Evolutionary conservation across 768 basidiomycete species (phyloP).

Genomic region (Russula vinacea): DNA sequence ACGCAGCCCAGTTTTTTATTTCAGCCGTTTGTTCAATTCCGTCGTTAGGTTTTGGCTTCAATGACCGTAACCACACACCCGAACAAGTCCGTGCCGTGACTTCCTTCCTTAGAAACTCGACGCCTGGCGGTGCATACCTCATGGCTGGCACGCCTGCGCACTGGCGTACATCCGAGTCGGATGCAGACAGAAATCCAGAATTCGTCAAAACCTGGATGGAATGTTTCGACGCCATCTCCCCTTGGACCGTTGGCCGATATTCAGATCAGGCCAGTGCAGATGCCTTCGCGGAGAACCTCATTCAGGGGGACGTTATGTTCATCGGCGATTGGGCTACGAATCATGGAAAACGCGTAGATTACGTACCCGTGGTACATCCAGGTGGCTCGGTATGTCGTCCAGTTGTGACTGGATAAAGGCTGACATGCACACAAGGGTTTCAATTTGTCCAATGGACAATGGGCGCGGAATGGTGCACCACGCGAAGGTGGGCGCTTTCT

Average conservation of each 20-base stretch:
- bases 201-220: conserved; percentile 70
- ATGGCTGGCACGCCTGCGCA: conserved; percentile 67
- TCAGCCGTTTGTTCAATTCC: conserved; percentile 5
- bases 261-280: conserved; percentile 59
- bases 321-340: conserved; percentile 43
- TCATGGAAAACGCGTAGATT: conserved; percentile 57
- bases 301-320: conserved; percentile 61
- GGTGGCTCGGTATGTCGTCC: conserved; percentile 69
- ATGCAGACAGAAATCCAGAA: conserved; percentile 64
- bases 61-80: conserved; percentile 58
- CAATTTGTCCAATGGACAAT: conserved; percentile 68
- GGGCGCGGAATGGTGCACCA: conserved; percentile 68
- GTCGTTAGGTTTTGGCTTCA: conserved; percentile 62
- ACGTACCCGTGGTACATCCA: conserved; percentile 80
- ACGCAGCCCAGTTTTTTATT: conserved; percentile 1
- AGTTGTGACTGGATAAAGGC: background rate
- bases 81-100: conserved; percentile 53
- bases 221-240: conserved; percentile 76
- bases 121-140: conserved; percentile 72
- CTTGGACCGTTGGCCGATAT: conserved; percentile 80
- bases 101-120: conserved; percentile 54
- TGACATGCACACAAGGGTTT: conserved; percentile 47
- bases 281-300: conserved; percentile 55
- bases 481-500: conserved; percentile 73
- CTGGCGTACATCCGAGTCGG: conserved; percentile 70